phyloP scores from a whole-genome alignment of 768 basidiomycete genomes.

The Clitopilus hobsonii region DNA sequence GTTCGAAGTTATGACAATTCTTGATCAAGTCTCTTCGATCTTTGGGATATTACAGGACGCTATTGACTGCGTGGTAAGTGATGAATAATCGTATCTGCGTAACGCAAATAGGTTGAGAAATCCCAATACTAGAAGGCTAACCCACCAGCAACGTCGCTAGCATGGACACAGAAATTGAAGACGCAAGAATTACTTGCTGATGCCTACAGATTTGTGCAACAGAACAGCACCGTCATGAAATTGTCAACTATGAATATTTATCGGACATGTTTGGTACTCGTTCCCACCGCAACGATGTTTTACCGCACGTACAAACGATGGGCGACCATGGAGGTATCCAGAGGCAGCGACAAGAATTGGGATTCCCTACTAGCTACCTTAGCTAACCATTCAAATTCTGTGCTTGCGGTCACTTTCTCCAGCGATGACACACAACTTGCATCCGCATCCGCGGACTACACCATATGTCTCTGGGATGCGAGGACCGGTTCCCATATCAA shows the following conservation, averaged over 20 bases:
- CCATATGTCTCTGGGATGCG: constrained; percentile 3
- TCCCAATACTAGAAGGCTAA: background rate
- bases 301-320: background rate
- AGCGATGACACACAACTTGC: constrained; percentile 1
- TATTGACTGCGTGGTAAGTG: no score
- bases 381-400: constrained; percentile 1
- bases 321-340: background rate
- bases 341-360: background rate
- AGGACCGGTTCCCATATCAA: background rate
- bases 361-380: constrained; percentile 1
- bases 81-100: background rate
- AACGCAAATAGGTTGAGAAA: background rate
- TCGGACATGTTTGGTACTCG: background rate
- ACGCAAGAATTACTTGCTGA: background rate
- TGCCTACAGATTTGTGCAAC: background rate
- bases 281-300: background rate
- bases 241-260: background rate
- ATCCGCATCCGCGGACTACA: constrained; percentile 1
- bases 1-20: background rate
- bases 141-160: no score
- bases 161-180: background rate
- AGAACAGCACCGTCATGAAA: background rate
- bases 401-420: constrained; percentile 3
- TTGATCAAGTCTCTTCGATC: background rate
- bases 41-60: background rate